These are phyloP conservation scores for Ceratonia siliqua DNA, from an alignment of 306 rosid species.

Conservation along the genomic window DNA sequence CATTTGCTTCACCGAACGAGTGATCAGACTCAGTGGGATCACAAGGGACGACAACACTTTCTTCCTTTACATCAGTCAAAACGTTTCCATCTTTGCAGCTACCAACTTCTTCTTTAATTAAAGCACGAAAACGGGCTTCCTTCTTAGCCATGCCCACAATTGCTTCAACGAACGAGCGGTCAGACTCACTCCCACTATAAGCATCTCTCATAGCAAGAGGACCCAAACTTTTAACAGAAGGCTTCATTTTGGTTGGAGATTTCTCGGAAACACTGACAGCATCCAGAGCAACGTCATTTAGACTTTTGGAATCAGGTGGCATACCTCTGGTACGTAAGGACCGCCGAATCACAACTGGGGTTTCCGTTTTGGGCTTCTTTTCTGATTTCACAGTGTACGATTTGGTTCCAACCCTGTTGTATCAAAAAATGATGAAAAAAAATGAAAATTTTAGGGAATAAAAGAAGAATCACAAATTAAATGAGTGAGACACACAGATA, in stretches of 20 bases:
- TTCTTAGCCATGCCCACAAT: conserved; percentile 44
- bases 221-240: conserved; percentile 31
- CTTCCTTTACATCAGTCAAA: no score
- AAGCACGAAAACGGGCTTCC: conserved; percentile 25
- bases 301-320: conserved; percentile 55
- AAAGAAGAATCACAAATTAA: neutral
- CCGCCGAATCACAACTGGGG: conserved; percentile 64
- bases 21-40: conserved; percentile 47
- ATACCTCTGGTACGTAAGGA: conserved; percentile 75
- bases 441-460: neutral
- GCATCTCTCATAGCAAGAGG: conserved; percentile 58
- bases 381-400: conserved; percentile 45
- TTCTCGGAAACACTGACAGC: neutral
- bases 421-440: neutral
- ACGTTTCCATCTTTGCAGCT: neutral
- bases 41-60: no score
- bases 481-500: neutral
- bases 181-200: conserved; percentile 42
- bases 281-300: conserved; percentile 25
- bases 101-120: neutral
- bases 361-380: conserved; percentile 55
- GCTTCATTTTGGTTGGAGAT: conserved; percentile 20
- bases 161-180: conserved; percentile 41
- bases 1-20: conserved; percentile 41
- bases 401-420: conserved; percentile 53